These are phyloP conservation scores for Ceratobasidium papillatum DNA, from an alignment of 1,284 basidiomycete species.

Conservation along the genomic window DNA sequence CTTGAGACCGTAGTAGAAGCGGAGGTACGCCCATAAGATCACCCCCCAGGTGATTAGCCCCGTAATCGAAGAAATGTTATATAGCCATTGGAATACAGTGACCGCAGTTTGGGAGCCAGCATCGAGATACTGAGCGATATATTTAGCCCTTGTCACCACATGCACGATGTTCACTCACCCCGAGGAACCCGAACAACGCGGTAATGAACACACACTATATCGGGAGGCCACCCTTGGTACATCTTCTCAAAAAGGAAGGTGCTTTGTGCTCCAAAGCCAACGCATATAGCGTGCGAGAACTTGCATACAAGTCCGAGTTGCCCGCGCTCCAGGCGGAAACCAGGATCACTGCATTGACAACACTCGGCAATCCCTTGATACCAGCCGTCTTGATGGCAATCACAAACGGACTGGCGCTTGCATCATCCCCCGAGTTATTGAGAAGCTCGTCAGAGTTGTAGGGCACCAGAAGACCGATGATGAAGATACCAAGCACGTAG, in stretches of 20 bases:
- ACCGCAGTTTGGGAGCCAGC: slow-evolving; percentile 43
- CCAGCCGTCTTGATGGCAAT: slow-evolving; percentile 67
- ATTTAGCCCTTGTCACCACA: background rate
- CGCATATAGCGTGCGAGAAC: slow-evolving; percentile 63
- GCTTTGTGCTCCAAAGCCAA: slow-evolving; percentile 59
- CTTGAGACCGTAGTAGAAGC: slow-evolving; percentile 58
- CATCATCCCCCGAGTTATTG: slow-evolving; percentile 43
- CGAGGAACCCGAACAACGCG: slow-evolving; percentile 56
- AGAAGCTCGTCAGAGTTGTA: slow-evolving; percentile 47
- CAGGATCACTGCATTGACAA: slow-evolving; percentile 68
- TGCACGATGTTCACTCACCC: slow-evolving; percentile 47
- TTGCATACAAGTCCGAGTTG: slow-evolving; percentile 70
- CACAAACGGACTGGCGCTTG: slow-evolving; percentile 58
- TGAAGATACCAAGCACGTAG: slow-evolving; percentile 65
- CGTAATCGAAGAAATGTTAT: slow-evolving; percentile 74
- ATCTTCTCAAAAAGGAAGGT: slow-evolving; percentile 60
- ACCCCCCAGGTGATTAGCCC: slow-evolving; percentile 69
- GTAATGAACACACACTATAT: slow-evolving; percentile 52
- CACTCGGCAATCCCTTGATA: slow-evolving; percentile 64
- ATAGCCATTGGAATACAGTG: slow-evolving; percentile 57
- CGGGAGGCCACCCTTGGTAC: slow-evolving; percentile 69
- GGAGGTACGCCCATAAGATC: slow-evolving; percentile 54
- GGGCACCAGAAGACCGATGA: slow-evolving; percentile 57
- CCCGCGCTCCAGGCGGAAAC: slow-evolving; percentile 70
- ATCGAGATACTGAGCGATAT: slow-evolving; percentile 52